Base-by-base conservation (phyloP, 805 yeast genomes). In the Cyberlindnera japonica region DNA sequence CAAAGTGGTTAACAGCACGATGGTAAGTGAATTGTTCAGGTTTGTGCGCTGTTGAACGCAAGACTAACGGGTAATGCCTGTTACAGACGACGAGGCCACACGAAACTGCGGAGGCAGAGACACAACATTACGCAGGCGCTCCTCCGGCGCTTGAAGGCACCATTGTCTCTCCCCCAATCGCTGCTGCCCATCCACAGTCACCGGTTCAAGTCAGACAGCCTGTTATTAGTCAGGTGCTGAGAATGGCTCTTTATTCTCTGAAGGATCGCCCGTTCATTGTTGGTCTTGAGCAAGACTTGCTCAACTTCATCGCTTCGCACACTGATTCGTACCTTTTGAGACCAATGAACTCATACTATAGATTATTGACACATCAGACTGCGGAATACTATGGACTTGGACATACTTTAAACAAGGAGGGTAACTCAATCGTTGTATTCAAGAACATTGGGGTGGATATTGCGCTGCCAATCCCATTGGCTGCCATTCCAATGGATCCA, bases 331-430 rank as follows among this genome's bases (percentile, higher is more conserved):
- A 55, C 59, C 72, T 22, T 51, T 64, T 67, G 62, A 67, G 49
- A 19, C 59, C 58, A 6, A 72, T 78, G 71, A 83, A 83, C 57
- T 79, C 88, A 3, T 83, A 79, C 57, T 79, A 77, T 49, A 64
- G 91, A 49, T 63, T 84, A 33, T 61, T 84, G 39, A 71, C 83
- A 0, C 90, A 84, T 58, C 83, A 81, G 48, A 63, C 82, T 25
- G 85, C 89, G 5, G 82, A 78, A 27, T 81, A 81, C 55, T 80
- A 81, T 53, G 64, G 68, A 18, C 57, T 83, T 41, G 79, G 78
- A 31, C 90, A 83, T 53, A 70, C 69, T 8, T 48, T 76, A 11
- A 74, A 70, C 49, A 49, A 54, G 22, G 79, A 72, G 44, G 79
- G 78, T 9, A 64, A 64, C 37, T 70, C 78, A 17, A 64, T 71